Conservation (phyloP, 768 basidiomycete genomes). For the Lactarius vividus region DNA sequence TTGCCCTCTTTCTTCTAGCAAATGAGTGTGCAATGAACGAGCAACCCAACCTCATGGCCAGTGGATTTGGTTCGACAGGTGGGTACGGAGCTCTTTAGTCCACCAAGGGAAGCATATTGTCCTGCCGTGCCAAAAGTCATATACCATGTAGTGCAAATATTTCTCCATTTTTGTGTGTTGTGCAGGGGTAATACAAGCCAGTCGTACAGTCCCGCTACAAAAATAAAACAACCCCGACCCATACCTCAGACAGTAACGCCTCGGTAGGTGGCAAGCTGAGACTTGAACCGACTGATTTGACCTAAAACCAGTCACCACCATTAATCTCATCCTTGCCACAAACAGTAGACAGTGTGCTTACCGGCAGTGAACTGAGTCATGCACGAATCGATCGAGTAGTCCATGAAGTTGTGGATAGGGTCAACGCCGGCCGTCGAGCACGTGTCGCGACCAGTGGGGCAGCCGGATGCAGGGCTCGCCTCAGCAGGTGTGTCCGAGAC, state of each 20-base stretch:
- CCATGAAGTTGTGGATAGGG: slow-evolving; percentile 54
- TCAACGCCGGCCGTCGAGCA: slow-evolving; percentile 35
- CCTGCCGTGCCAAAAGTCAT: no score
- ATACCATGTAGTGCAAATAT: no score
- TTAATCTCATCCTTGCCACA: neutral
- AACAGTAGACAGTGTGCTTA: slow-evolving; percentile 16
- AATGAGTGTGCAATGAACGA: no score
- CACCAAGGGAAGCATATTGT: no score
- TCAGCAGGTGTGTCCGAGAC: slow-evolving; percentile 52
- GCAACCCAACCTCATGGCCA: no score
- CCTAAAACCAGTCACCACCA: neutral
- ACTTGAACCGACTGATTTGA: slow-evolving; percentile 39
- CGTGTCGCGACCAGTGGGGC: slow-evolving; percentile 36
- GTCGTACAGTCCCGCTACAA: neutral
- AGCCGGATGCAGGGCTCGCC: slow-evolving; percentile 40
- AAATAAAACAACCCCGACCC: neutral
- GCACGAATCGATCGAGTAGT: slow-evolving; percentile 51
- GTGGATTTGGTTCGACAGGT: no score
- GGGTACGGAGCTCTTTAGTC: no score
- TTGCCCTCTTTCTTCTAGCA: no score
- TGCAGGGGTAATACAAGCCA: neutral
- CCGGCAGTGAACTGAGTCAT: slow-evolving; percentile 50
- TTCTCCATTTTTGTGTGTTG: neutral
- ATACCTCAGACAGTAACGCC: slow-evolving; percentile 33
- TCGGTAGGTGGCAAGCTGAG: slow-evolving; percentile 47